Evolutionary conservation across 1,139 yeast species (phyloP).

Genomic region (Wickerhamomyces sp.): DNA sequence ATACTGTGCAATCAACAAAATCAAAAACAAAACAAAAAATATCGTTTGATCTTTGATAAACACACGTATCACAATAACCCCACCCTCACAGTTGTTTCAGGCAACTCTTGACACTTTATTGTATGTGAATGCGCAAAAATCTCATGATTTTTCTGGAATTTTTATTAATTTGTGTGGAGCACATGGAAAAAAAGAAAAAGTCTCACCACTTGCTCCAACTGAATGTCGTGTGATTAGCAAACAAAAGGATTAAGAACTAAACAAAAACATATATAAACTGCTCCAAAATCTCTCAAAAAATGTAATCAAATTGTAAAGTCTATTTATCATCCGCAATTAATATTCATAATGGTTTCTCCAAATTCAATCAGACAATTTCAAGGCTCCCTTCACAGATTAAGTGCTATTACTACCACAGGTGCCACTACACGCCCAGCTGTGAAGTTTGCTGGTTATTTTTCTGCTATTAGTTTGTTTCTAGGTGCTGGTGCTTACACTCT

Average conservation of each 20-base stretch:
- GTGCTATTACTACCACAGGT: conserved; percentile 12
- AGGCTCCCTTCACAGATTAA: conserved; percentile 16
- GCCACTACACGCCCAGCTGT: conserved; percentile 3
- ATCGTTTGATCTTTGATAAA: too few relatives aligned
- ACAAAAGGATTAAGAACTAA: not conserved
- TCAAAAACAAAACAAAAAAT: too few relatives aligned
- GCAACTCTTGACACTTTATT: too few relatives aligned
- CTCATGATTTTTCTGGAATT: not conserved
- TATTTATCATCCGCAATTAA: not conserved
- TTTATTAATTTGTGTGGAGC: not conserved
- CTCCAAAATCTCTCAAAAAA: too few relatives aligned
- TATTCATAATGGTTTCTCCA: conserved; percentile 19
- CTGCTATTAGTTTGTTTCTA: conserved; percentile 16
- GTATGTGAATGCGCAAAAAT: too few relatives aligned
- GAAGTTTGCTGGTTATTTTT: conserved; percentile 14
- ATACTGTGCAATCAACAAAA: too few relatives aligned
- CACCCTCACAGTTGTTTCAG: too few relatives aligned
- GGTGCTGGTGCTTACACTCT: conserved; percentile 14
- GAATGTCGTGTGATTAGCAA: not conserved
- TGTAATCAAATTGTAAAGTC: too few relatives aligned
- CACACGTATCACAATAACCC: too few relatives aligned
- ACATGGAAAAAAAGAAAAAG: not conserved
- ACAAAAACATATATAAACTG: not conserved
- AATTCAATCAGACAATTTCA: conserved; percentile 19
- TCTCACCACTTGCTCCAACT: not conserved